phyloP scores from a whole-genome alignment of 257 asterid species.

The Nemophila menziesii region DNA sequence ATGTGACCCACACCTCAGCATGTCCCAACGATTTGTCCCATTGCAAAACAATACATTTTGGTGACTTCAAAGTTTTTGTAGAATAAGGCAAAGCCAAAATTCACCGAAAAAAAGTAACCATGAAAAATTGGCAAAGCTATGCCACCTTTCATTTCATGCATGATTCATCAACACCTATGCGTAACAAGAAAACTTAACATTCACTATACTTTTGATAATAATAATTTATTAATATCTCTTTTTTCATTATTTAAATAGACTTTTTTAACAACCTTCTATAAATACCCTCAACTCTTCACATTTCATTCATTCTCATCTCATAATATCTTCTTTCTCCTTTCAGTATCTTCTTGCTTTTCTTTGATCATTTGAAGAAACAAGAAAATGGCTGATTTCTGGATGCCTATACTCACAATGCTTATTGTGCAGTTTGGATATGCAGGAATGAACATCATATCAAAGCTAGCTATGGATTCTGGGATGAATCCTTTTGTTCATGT shows the following conservation, averaged over 20 bases:
- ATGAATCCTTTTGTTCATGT: conserved; percentile 85
- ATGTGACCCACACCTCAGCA: too few species aligned
- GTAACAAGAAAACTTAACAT: conserved; percentile 16
- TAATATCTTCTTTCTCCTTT: not conserved
- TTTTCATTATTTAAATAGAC: conserved; percentile 12
- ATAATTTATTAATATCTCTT: conserved; percentile 6
- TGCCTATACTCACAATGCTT: conserved; percentile 53
- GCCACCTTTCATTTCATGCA: conserved; percentile 28
- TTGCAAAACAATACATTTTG: conserved; percentile 19
- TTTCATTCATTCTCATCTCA: not conserved
- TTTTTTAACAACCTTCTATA: conserved; percentile 9
- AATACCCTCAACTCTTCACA: not conserved
- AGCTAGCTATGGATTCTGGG: conserved; percentile 81
- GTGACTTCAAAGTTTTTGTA: conserved; percentile 23
- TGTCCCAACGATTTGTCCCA: not conserved
- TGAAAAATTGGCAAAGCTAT: conserved; percentile 24
- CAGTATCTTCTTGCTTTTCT: not conserved
- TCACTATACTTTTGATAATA: conserved; percentile 9
- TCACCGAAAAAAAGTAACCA: conserved; percentile 43
- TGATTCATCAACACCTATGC: conserved; percentile 49
- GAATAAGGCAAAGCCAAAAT: conserved; percentile 33
- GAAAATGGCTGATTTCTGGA: conserved; percentile 29
- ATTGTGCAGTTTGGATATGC: conserved; percentile 71
- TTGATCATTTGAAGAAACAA: conserved; percentile 1
- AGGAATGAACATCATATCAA: conserved; percentile 76